Evolutionary conservation across 257 asterid species (phyloP).

Genomic region (Jacaranda copaia): DNA sequence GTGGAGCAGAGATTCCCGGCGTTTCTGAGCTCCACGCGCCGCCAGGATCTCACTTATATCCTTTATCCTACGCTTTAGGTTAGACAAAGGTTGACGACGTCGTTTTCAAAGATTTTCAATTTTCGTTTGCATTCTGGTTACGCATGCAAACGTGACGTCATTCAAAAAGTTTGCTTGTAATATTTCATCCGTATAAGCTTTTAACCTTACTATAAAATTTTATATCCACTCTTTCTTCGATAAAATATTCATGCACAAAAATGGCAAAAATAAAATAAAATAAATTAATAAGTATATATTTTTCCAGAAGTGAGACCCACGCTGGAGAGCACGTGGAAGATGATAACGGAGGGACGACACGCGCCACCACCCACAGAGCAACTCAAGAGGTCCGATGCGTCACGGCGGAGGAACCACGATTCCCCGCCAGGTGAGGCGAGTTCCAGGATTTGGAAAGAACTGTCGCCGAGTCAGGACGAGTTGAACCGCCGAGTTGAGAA

Average conservation of each 20-base stretch:
- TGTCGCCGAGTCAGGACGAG: slow-evolving; percentile 59
- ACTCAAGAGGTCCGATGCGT: slow-evolving; percentile 20
- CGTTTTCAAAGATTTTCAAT: not conserved
- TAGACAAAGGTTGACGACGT: not conserved
- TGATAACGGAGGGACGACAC: slow-evolving; percentile 49
- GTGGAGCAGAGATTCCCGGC: not conserved
- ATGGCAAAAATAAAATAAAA: too few relatives aligned
- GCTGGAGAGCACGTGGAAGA: slow-evolving; percentile 72
- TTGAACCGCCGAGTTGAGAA: slow-evolving; percentile 59
- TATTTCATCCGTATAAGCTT: too few relatives aligned
- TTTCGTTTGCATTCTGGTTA: not conserved
- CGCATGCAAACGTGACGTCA: slow-evolving; percentile 30
- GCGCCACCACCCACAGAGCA: slow-evolving; percentile 33
- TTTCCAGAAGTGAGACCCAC: slow-evolving; percentile 45
- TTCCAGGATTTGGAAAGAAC: slow-evolving; percentile 37
- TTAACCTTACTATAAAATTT: too few relatives aligned
- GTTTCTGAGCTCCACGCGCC: not conserved
- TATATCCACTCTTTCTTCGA: too few relatives aligned
- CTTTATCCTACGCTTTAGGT: not conserved
- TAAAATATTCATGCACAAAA: too few relatives aligned
- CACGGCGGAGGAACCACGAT: slow-evolving; percentile 31
- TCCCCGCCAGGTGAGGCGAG: slow-evolving; percentile 19
- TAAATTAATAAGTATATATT: not conserved
- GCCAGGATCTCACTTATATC: not conserved
- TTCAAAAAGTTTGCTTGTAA: too few relatives aligned